Evolutionary conservation across 2,329 filamentous ascomycete species (phyloP), one percentile per base, ranked within the genome.

Genomic region (Onygena corvina): DNA sequence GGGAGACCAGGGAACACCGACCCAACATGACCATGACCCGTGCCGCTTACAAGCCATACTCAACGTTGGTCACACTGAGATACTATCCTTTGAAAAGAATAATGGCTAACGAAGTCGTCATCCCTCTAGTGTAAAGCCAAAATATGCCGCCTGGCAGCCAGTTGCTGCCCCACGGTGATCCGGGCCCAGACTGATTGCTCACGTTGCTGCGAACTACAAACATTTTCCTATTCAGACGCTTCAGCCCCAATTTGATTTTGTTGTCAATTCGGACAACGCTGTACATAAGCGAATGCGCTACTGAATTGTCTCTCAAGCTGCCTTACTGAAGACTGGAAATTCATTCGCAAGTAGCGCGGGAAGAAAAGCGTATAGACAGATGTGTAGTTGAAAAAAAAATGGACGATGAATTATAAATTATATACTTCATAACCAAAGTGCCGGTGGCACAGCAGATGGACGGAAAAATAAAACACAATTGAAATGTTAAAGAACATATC

Each of bases 21-120:
- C 81, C 84, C 55, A 92, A 86, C 67, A 72, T 80, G 59, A 95
- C 92, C 23, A 71, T 75, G 61, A 83, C 77, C 54, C 78, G 84
- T 54, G 86, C 77, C 52, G 89, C 88, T 34, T 98, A 82, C 75
- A 93, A 86, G 75, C 80, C 92, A 29, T 98, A 95, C 71, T 94
- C 75, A 73, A 98, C 92, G 89, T 96, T 70, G 68, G 89, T 11
- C n/a, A 6, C 21, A 11, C 3, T 27, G 4, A n/a, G n/a, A n/a
- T n/a, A 12, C 27, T 30, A 14, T 33, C 31, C 8, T 27, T 47
- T 47, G 51, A 9, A n/a, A 3, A 31, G 45, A 44, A 46, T 20
- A 14, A 21, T 12, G 2, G n/a, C 45, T 48, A 35, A 36, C 18
- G 7, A 18, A 53, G 47, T 55, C 52, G 36, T 42, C 47, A 27